A percentile compares a stretch with the other conserved stretches of the same genome.
Evolutionary conservation across 1,284 basidiomycete species (phyloP).

Genomic region (Cryptococcus amylolentus): DNA sequence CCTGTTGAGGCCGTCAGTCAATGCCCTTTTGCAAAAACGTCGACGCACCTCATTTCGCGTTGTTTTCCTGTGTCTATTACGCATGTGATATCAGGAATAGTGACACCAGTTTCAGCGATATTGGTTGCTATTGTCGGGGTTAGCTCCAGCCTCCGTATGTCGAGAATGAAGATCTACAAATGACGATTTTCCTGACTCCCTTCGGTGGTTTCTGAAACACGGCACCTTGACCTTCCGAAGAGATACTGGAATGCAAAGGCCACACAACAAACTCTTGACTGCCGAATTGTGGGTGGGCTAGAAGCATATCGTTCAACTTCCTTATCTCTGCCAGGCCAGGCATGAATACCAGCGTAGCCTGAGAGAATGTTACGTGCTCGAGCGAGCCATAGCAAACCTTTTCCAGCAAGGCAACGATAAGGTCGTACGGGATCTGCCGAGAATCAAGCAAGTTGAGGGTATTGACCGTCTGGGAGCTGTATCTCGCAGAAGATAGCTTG

Average conservation of each 20-base stretch:
- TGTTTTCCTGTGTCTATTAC: conserved; percentile 97
- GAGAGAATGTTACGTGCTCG: conserved; percentile 57
- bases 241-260: conserved; percentile 89
- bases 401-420: conserved; percentile 83
- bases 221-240: conserved; percentile 81
- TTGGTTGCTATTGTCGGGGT: conserved; percentile 57
- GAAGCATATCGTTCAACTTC: conserved; percentile 75
- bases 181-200: conserved; percentile 85
- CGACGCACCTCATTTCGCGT: conserved; percentile 72
- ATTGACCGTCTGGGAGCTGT: conserved; percentile 67
- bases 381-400: conserved; percentile 72
- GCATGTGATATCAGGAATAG: conserved; percentile 96
- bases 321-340: conserved; percentile 90
- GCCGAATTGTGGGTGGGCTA: conserved; percentile 73
- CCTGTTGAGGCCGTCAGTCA: conserved; percentile 48
- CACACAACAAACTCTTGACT: conserved; percentile 69
- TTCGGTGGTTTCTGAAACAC: conserved; percentile 83
- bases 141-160: neutral
- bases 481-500: conserved; percentile 48
- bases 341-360: conserved; percentile 87
- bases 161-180: conserved; percentile 53
- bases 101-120: conserved; percentile 79
- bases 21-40: too few relatives aligned
- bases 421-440: conserved; percentile 81
- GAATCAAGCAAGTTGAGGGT: conserved; percentile 88